Evolutionary conservation across 2,329 filamentous ascomycete species (phyloP).

Genomic region (Bipolaris cookei): DNA sequence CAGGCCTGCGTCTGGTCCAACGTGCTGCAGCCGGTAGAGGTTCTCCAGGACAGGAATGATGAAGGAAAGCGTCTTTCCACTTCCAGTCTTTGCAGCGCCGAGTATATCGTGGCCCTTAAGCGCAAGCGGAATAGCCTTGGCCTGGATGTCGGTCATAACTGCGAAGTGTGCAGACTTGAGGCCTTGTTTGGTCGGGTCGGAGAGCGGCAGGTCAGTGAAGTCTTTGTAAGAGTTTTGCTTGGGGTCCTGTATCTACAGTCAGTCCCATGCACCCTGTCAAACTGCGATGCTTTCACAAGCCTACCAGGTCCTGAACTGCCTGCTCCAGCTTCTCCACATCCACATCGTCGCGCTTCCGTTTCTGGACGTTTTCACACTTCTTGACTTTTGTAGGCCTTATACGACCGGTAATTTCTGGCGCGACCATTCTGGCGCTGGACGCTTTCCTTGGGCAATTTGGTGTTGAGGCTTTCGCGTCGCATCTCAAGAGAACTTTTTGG

Average conservation of each 20-base stretch:
- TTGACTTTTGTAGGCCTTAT: constrained; percentile 61
- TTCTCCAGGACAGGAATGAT: constrained; percentile 91
- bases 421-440: constrained; percentile 35
- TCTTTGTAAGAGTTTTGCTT: constrained; percentile 66
- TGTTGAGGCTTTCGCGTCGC: constrained; percentile 20
- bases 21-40: constrained; percentile 86
- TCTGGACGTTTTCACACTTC: constrained; percentile 59
- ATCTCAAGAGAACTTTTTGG: constrained; percentile 35
- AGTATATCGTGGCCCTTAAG: constrained; percentile 87
- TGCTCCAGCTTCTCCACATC: constrained; percentile 56
- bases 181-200: constrained; percentile 76
- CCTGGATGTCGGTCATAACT: constrained; percentile 88
- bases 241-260: constrained; percentile 58
- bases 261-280: not conserved
- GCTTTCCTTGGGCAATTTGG: constrained; percentile 1
- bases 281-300: not conserved
- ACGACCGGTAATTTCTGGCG: constrained; percentile 49
- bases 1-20: constrained; percentile 82
- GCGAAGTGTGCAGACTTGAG: constrained; percentile 89
- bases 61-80: constrained; percentile 94
- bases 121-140: constrained; percentile 83
- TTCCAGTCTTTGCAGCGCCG: constrained; percentile 93
- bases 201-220: constrained; percentile 87
- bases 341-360: constrained; percentile 61
- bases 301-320: constrained; percentile 53